Percentiles rank a stretch among this genome's conserved stretches.
These are phyloP conservation scores for Kluyveromyces lactis DNA, from an alignment of 805 yeast genomes.

Conservation along the genomic window DNA sequence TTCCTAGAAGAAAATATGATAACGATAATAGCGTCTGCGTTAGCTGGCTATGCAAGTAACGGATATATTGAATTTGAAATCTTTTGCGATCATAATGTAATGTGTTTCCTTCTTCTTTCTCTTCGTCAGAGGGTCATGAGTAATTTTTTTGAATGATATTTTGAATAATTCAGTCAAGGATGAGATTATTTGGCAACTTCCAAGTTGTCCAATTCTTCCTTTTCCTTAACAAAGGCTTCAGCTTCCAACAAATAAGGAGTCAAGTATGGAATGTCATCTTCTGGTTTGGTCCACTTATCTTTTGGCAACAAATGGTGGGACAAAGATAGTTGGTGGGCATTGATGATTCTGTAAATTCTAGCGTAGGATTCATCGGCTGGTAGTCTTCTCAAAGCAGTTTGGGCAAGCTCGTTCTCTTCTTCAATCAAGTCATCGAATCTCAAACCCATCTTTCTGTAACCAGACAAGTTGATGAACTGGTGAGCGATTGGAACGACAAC, in stretches of 20 bases:
- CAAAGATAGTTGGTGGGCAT: slow-evolving; percentile 83
- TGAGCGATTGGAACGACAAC: slow-evolving; percentile 74
- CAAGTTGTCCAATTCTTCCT: slow-evolving; percentile 79
- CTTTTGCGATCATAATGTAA: neutral
- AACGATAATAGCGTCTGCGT: no score
- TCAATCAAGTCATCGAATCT: slow-evolving; percentile 79
- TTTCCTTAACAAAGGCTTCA: slow-evolving; percentile 86
- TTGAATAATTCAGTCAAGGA: no score
- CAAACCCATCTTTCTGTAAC: slow-evolving; percentile 93
- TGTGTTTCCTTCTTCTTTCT: neutral
- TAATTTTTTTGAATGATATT: neutral
- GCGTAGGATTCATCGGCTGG: slow-evolving; percentile 80
- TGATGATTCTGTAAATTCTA: slow-evolving; percentile 84
- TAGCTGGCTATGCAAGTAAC: no score
- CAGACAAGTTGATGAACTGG: slow-evolving; percentile 63
- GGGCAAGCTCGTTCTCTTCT: slow-evolving; percentile 82
- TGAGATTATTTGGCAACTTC: slow-evolving; percentile 25
- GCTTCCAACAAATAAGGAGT: slow-evolving; percentile 88
- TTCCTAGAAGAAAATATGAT: no score
- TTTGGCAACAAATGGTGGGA: slow-evolving; percentile 81
- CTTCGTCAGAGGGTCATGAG: neutral
- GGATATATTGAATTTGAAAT: no score
- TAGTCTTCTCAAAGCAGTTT: slow-evolving; percentile 81
- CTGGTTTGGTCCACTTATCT: slow-evolving; percentile 66
- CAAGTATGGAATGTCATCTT: slow-evolving; percentile 76